phyloP scores from a whole-genome alignment of 371 early-diverging fungal species.

The Amoeboaphelidium protococcarum region DNA sequence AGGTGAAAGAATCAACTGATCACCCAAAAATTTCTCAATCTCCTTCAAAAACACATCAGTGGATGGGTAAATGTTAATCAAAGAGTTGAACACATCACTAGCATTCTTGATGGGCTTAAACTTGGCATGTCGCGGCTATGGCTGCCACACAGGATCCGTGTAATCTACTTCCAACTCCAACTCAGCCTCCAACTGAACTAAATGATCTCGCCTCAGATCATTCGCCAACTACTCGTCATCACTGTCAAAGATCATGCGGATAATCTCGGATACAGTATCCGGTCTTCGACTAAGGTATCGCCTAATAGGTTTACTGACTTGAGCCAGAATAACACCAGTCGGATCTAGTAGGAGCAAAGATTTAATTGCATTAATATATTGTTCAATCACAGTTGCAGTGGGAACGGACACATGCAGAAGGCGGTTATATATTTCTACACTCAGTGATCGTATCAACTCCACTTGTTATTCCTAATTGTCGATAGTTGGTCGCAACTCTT shows the following conservation, averaged over 20 bases:
- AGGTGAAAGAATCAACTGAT: constrained; percentile 12
- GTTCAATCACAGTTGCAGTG: constrained; percentile 25
- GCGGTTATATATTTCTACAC: constrained; percentile 12
- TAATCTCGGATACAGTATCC: constrained; percentile 26
- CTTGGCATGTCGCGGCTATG: constrained; percentile 18
- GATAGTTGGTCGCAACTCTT: neutral
- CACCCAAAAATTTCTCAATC: constrained; percentile 21
- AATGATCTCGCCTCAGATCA: constrained; percentile 8
- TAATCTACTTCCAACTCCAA: constrained; percentile 14
- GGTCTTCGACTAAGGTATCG: constrained; percentile 23
- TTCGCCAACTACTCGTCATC: constrained; percentile 10
- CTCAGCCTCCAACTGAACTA: constrained; percentile 3
- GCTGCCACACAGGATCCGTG: constrained; percentile 20
- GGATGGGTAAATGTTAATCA: constrained; percentile 26
- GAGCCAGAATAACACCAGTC: constrained; percentile 22
- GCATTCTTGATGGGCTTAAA: neutral
- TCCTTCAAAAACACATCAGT: constrained; percentile 26
- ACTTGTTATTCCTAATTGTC: neutral
- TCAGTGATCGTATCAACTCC: neutral
- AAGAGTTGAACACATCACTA: constrained; percentile 19
- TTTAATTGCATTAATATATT: constrained; percentile 25
- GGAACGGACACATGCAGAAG: constrained; percentile 31
- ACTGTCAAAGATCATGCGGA: constrained; percentile 21
- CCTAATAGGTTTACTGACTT: constrained; percentile 20
- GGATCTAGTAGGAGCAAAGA: constrained; percentile 22